Conservation (phyloP, 2,329 filamentous ascomycete species). For the Fonsecaea pedrosoi region DNA sequence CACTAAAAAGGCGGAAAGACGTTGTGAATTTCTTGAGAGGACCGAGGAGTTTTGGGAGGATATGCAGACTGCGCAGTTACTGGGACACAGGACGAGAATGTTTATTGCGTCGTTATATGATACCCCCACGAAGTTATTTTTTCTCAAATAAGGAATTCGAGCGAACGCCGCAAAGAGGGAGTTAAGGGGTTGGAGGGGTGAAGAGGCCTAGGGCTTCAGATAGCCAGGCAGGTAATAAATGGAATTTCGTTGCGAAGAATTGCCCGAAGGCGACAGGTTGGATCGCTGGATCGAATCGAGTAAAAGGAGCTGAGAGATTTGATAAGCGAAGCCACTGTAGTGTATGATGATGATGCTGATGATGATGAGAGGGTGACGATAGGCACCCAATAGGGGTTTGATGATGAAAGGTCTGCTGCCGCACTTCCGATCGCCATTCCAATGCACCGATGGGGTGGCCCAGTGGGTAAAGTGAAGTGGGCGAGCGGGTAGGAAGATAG, state of each 20-base stretch:
- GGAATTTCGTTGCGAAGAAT: not conserved
- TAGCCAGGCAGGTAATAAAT: not conserved
- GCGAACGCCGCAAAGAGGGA: not conserved
- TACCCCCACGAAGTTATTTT: not conserved
- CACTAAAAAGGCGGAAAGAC: not conserved
- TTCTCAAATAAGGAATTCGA: not conserved
- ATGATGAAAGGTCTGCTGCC: not conserved
- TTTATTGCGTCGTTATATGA: not conserved
- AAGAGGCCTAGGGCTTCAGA: not conserved
- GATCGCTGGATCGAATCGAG: slow-evolving; percentile 8
- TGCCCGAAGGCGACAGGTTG: not conserved
- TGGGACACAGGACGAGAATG: not conserved
- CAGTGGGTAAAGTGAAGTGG: too few species aligned
- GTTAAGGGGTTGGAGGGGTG: not conserved
- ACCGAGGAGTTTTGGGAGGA: not conserved
- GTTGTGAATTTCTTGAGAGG: not conserved
- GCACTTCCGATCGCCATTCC: not conserved
- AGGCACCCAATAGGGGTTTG: too few species aligned
- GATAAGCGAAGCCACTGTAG: slow-evolving; percentile 10
- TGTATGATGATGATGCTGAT: not conserved
- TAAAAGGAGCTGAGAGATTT: slow-evolving; percentile 7
- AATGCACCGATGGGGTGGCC: not conserved
- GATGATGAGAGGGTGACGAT: not conserved
- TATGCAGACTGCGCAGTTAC: not conserved
- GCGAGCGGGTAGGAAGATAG: too few species aligned